Percentiles rank a stretch among this genome's conserved stretches.
Evolutionary conservation across 2,329 filamentous ascomycete genomes (phyloP).

Genomic region (Mycosphaerelloides madeirae): DNA sequence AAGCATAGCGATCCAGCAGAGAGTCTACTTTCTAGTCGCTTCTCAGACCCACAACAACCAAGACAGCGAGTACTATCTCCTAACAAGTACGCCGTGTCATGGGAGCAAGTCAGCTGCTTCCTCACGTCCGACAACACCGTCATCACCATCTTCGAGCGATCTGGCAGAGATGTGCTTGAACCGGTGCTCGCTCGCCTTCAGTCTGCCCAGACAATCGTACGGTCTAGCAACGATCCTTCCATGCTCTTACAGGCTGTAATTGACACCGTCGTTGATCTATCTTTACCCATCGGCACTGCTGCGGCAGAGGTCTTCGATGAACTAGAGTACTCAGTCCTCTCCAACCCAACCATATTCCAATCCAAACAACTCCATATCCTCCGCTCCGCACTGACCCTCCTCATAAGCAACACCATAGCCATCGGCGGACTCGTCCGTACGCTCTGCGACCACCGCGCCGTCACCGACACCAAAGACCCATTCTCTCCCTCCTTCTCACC

Average conservation of each 20-base stretch:
- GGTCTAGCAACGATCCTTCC: constrained; percentile 79
- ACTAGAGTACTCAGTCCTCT: constrained; percentile 79
- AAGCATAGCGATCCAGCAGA: background rate
- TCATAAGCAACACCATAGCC: constrained; percentile 75
- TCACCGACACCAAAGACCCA: constrained; percentile 5
- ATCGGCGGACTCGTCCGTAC: constrained; percentile 76
- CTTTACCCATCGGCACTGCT: constrained; percentile 76
- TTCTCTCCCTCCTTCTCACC: constrained; percentile 3
- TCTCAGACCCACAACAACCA: constrained; percentile 3
- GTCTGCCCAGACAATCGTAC: constrained; percentile 73
- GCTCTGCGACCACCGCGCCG: constrained; percentile 72
- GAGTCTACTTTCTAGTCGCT: background rate
- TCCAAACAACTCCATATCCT: constrained; percentile 66
- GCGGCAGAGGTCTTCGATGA: constrained; percentile 85
- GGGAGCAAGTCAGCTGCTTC: constrained; percentile 89
- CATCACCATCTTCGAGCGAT: constrained; percentile 87
- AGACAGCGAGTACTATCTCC: constrained; percentile 16
- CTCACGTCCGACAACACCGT: constrained; percentile 81
- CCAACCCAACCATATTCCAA: constrained; percentile 70
- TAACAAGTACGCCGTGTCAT: constrained; percentile 49
- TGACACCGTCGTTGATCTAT: constrained; percentile 84
- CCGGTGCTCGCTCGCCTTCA: constrained; percentile 74
- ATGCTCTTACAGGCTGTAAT: constrained; percentile 86
- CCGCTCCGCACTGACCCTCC: constrained; percentile 72
- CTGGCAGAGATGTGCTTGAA: constrained; percentile 74